These are phyloP conservation scores for Trypanosoma mega DNA, from an alignment of 208 protist genomes.

Conservation along the genomic window DNA sequence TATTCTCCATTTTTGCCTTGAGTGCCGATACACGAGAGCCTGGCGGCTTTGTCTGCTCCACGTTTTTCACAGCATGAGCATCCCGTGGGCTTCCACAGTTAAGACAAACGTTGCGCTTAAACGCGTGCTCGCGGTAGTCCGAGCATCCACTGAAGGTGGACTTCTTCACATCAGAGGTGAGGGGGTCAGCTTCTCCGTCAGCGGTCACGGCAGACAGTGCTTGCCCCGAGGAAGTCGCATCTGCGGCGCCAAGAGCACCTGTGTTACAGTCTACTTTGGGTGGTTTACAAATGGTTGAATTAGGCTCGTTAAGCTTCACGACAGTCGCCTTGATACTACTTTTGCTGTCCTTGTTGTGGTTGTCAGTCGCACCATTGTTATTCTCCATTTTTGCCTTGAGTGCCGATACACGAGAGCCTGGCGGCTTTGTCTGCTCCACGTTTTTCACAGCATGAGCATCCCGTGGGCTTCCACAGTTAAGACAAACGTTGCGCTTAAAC, in stretches of 20 bases:
- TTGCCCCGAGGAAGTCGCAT: background rate
- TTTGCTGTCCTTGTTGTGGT: no score
- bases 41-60: background rate
- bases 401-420: background rate
- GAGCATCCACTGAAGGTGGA: background rate
- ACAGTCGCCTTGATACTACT: no score
- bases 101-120: background rate
- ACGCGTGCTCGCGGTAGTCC: slow-evolving; percentile 7
- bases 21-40: background rate
- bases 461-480: background rate
- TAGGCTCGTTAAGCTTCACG: no score
- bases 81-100: background rate
- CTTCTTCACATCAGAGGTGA: background rate
- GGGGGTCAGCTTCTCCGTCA: background rate
- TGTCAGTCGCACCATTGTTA: no score
- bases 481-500: background rate
- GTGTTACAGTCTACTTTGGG: background rate
- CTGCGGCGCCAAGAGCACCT: background rate
- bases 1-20: no score
- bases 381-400: no score
- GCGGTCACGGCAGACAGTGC: background rate
- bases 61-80: no score
- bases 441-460: no score
- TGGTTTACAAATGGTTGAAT: no score
- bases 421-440: background rate